Base-by-base conservation (phyloP, 1,139 yeast species). In the Debaryomyces subglobosus region DNA sequence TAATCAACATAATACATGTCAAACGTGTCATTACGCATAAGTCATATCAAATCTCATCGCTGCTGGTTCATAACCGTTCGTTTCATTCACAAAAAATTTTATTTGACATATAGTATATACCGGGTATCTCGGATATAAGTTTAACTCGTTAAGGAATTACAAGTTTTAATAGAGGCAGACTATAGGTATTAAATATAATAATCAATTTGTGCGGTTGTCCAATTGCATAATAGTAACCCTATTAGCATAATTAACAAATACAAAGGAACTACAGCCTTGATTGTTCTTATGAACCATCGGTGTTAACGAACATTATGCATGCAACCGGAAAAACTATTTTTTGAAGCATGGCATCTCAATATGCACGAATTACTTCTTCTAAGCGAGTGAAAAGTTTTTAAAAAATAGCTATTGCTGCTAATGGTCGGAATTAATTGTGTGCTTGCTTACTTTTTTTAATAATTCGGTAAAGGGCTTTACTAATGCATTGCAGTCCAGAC, bases 21-120 rank as follows among this genome's bases (percentile, higher is more conserved):
- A 40, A 40, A 12, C 12, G 27, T 40, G 37, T 32, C 43, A 40
- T 30, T 21, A 24, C 29, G 37, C 43, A 21, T 30, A 6, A 13
- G 16, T 16, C 8, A 10, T 21, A 34, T 13, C 2, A 8, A 16
- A 16, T 20, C 4, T 34, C 25, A 20, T 18, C 12, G 3, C 2
- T 34, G 3, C 9, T 10, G 6, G 38, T 34, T 34, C 38, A n/a
- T 34, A 35, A 35, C 38, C 24, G n/a, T n/a, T 6, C 4, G 15
- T 32, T 12, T 18, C 5, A 10, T 35, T 20, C 24, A 10, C n/a
- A 7, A 3, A 10, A 12, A 35, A 35, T 5, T n/a, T 20, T n/a
- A 35, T 35, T 35, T 20, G 25, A 32, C 12, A 7, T 9, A 29
- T 13, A 30, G 8, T 16, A 18, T 18, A 18, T 18, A 4, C 5